Percentiles rank a stretch among this genome's conserved stretches.
These are phyloP conservation scores for Penicillium simplicissimum DNA, from an alignment of 495 filamentous ascomycete genomes.

Conservation along the genomic window DNA sequence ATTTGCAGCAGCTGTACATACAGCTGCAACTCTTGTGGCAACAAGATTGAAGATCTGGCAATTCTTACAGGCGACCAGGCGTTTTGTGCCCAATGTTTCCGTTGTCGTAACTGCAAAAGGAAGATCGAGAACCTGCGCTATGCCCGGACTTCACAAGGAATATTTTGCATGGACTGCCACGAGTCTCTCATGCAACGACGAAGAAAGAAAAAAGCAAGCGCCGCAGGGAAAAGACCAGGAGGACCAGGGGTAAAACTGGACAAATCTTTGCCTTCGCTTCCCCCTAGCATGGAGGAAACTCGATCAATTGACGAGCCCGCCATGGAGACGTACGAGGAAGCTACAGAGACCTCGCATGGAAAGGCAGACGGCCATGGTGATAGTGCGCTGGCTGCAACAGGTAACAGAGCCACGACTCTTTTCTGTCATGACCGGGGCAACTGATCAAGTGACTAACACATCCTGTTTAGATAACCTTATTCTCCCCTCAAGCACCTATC, in stretches of 20 bases:
- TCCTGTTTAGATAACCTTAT: slow-evolving; percentile 54
- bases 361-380: slow-evolving; percentile 22
- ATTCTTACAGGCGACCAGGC: slow-evolving; percentile 98
- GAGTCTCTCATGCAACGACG: slow-evolving; percentile 97
- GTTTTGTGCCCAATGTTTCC: slow-evolving; percentile 97
- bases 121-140: slow-evolving; percentile 99
- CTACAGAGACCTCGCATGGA: slow-evolving; percentile 53
- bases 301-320: slow-evolving; percentile 66
- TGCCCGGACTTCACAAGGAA: slow-evolving; percentile 95
- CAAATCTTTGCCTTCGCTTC: slow-evolving; percentile 91
- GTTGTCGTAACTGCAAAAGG: slow-evolving; percentile 95
- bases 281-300: slow-evolving; percentile 67
- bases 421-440: not conserved
- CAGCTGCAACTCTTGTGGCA: slow-evolving; percentile 93
- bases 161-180: slow-evolving; percentile 99
- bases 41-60: slow-evolving; percentile 98
- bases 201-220: slow-evolving; percentile 76
- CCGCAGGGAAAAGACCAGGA: slow-evolving; percentile 54
- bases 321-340: slow-evolving; percentile 64
- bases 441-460: not conserved
- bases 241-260: slow-evolving; percentile 70
- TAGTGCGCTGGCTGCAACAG: slow-evolving; percentile 14
- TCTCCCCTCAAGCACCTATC: slow-evolving; percentile 74
- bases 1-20: slow-evolving; percentile 99
- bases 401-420: slow-evolving; percentile 17